phyloP scores from a whole-genome alignment of 768 basidiomycete species.

The Kwoniella dejecticola region DNA sequence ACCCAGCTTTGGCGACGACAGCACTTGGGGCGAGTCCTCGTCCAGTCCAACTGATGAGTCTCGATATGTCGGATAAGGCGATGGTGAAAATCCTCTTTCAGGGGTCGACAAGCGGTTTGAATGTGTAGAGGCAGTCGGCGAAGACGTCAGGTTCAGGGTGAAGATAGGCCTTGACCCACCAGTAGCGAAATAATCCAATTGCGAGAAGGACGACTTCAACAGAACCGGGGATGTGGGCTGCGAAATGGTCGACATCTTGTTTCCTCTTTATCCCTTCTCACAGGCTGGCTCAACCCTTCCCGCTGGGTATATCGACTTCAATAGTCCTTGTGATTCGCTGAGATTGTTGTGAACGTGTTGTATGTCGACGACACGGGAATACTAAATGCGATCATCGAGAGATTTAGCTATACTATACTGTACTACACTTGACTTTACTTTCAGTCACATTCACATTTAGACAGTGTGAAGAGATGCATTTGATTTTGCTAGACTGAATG shows the following conservation, averaged over 20 bases:
- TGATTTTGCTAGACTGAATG: no score
- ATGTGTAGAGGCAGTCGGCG: constrained; percentile 6
- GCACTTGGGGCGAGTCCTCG: constrained; percentile 10
- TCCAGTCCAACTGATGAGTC: not conserved
- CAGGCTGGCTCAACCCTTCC: not conserved
- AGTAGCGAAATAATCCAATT: constrained; percentile 31
- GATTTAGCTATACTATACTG: no score
- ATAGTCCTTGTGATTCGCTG: not conserved
- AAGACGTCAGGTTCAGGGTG: constrained; percentile 12
- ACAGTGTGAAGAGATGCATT: no score
- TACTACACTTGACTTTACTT: no score
- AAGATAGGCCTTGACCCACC: constrained; percentile 11
- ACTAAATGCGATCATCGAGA: no score
- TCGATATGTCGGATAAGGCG: not conserved
- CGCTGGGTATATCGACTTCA: not conserved
- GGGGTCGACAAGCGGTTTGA: constrained; percentile 14
- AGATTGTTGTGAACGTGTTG: no score
- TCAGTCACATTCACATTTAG: no score
- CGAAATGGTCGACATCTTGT: constrained; percentile 5
- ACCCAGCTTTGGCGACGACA: constrained; percentile 12
- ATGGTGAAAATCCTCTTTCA: constrained; percentile 2
- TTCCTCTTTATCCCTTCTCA: not conserved
- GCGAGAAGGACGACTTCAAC: constrained; percentile 33
- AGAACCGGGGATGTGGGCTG: constrained; percentile 30
- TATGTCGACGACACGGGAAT: no score